Percentiles rank a stretch among this genome's conserved stretches.
These are phyloP conservation scores for Misopates orontium DNA, from an alignment of 257 asterid genomes.

Conservation along the genomic window DNA sequence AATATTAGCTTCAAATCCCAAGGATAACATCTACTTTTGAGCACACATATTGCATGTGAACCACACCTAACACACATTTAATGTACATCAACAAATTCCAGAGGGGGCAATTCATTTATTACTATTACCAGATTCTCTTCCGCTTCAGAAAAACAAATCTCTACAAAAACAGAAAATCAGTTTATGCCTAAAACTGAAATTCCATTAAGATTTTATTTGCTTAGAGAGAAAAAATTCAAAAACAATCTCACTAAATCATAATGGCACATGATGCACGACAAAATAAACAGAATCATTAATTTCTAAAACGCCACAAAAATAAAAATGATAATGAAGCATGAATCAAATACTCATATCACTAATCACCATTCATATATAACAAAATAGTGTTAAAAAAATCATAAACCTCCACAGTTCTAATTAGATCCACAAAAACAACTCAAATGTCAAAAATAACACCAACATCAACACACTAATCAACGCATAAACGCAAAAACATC, in stretches of 20 bases:
- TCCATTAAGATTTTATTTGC: constrained; percentile 1
- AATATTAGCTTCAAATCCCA: constrained; percentile 5
- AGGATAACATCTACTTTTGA: constrained; percentile 5
- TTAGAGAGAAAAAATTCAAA: constrained; percentile 16
- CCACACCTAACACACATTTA: background rate
- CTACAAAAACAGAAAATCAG: background rate
- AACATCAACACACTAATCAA: too few species aligned
- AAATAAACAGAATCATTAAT: constrained; percentile 9
- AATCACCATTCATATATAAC: background rate
- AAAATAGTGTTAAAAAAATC: background rate
- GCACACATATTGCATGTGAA: constrained; percentile 27
- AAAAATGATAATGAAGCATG: constrained; percentile 14
- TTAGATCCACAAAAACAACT: background rate
- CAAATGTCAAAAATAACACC: background rate
- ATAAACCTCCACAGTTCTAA: background rate
- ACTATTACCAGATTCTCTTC: constrained; percentile 28
- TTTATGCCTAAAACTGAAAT: background rate
- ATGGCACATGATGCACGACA: constrained; percentile 24
- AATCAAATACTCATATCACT: constrained; percentile 18
- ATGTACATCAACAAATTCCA: constrained; percentile 13
- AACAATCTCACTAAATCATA: constrained; percentile 27
- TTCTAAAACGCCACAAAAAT: constrained; percentile 15
- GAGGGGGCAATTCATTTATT: constrained; percentile 24
- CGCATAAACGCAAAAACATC: too few species aligned
- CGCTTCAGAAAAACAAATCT: background rate